Evolutionary conservation across 139 green algal genomes (phyloP).

Genomic region (Gonium pectorale): DNA sequence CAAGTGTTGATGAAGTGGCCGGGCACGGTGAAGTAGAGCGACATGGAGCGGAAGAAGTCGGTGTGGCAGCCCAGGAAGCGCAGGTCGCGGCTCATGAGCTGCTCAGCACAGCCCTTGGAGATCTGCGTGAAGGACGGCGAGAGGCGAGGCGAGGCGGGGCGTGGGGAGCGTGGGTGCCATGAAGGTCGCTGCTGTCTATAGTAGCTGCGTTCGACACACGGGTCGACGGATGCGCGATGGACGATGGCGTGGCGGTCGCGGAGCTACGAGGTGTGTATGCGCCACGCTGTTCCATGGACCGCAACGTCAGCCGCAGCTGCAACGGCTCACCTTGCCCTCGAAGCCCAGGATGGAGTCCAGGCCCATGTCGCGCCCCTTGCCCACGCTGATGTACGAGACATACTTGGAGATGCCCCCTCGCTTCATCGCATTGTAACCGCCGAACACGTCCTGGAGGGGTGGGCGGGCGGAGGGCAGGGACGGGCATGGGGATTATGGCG

Average conservation of each 20-base stretch:
- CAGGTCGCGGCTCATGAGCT: conserved; percentile 80
- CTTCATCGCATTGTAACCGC: conserved; percentile 81
- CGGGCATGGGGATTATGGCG: too few relatives aligned
- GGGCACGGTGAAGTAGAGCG: conserved; percentile 77
- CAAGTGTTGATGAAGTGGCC: conserved; percentile 85
- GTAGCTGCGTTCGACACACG: too few relatives aligned
- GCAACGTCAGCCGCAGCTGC: neutral
- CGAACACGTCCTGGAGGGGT: conserved; percentile 54
- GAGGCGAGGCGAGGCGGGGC: neutral
- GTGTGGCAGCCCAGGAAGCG: conserved; percentile 67
- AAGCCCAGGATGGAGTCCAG: conserved; percentile 90
- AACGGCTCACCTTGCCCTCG: conserved; percentile 79
- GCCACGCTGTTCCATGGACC: neutral
- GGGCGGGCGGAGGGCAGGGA: conserved; percentile 61
- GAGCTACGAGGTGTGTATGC: too few relatives aligned
- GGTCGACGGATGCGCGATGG: too few relatives aligned
- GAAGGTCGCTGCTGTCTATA: too few relatives aligned
- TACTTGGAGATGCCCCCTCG: conserved; percentile 82
- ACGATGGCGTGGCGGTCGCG: too few relatives aligned
- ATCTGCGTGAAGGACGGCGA: conserved; percentile 14
- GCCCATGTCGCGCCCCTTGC: conserved; percentile 90
- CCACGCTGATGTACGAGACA: conserved; percentile 84
- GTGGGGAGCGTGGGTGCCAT: neutral
- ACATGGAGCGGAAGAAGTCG: conserved; percentile 88
- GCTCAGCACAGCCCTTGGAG: conserved; percentile 79